Percentiles rank a stretch among this genome's conserved stretches.
These are phyloP conservation scores for Lactarius tabidus DNA, from an alignment of 768 basidiomycete genomes.

Conservation along the genomic window DNA sequence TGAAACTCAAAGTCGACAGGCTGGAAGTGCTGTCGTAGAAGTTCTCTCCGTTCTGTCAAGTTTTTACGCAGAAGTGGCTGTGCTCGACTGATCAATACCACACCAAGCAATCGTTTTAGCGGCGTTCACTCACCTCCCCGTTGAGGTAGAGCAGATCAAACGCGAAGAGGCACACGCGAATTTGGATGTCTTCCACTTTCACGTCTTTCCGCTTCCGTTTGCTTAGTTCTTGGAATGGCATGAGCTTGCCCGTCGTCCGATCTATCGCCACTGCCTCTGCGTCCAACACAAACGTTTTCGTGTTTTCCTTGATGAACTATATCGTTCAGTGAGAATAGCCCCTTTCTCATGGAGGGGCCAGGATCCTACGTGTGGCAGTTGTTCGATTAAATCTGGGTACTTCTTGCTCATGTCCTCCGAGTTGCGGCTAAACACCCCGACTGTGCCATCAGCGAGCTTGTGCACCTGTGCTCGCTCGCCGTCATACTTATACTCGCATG, in stretches of 20 bases:
- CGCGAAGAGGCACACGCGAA: constrained; percentile 92
- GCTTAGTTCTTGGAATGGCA: constrained; percentile 98
- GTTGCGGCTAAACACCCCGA: constrained; percentile 94
- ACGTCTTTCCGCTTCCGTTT: constrained; percentile 96
- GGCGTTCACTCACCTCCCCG: constrained; percentile 65
- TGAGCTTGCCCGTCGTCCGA: constrained; percentile 70
- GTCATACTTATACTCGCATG: constrained; percentile 99
- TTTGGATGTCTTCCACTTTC: constrained; percentile 95
- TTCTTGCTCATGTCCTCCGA: constrained; percentile 99
- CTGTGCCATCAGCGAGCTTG: constrained; percentile 70
- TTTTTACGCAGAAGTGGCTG: constrained; percentile 82
- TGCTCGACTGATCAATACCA: not conserved
- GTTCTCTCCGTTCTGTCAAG: constrained; percentile 67
- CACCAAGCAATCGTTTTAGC: not conserved
- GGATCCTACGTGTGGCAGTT: constrained; percentile 69
- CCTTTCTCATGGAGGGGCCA: not conserved
- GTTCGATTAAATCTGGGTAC: constrained; percentile 96
- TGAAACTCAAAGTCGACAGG: constrained; percentile 85
- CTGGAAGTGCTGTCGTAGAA: constrained; percentile 77
- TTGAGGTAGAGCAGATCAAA: constrained; percentile 97
- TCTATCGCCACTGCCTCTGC: constrained; percentile 97
- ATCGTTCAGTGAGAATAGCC: not conserved
- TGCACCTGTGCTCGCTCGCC: constrained; percentile 97
- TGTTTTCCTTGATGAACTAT: constrained; percentile 81
- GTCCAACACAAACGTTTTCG: constrained; percentile 91